phyloP scores from a whole-genome alignment of 2,329 filamentous ascomycete genomes.

The Penicillium olsonii region DNA sequence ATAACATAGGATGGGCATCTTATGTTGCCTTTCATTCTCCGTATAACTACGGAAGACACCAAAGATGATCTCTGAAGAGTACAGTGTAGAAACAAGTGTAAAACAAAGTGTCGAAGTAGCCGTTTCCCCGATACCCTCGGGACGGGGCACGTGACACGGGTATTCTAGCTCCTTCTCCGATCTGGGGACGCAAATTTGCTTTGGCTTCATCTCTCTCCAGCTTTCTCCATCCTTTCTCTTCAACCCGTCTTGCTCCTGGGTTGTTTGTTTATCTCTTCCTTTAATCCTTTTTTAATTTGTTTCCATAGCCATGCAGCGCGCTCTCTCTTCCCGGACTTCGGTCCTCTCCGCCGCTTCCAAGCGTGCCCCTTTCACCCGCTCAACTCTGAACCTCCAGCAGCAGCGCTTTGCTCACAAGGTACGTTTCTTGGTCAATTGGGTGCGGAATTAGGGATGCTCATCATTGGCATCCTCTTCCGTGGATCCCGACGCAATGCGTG shows the following conservation, averaged over 20 bases:
- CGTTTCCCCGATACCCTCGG: conserved; percentile 13
- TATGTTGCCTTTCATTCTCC: too few relatives aligned
- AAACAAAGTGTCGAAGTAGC: not conserved
- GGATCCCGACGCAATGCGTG: conserved; percentile 19
- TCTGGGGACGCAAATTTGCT: conserved; percentile 47
- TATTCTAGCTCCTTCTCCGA: conserved; percentile 46
- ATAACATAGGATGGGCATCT: too few relatives aligned
- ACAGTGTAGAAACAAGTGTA: not conserved
- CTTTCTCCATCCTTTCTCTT: conserved; percentile 32
- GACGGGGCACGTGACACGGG: conserved; percentile 36
- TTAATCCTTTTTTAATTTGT: conserved; percentile 27
- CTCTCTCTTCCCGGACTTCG: conserved; percentile 81
- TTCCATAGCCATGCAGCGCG: conserved; percentile 76
- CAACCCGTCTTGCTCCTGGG: conserved; percentile 38
- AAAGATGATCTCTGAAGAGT: too few relatives aligned
- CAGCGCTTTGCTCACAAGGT: conserved; percentile 98
- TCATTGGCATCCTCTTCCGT: conserved; percentile 17
- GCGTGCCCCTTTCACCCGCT: conserved; percentile 61
- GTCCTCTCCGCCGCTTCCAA: conserved; percentile 65
- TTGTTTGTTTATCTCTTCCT: conserved; percentile 25
- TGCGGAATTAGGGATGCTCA: not conserved
- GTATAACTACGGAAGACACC: too few relatives aligned
- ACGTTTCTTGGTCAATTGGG: conserved; percentile 31
- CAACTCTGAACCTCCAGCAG: conserved; percentile 75
- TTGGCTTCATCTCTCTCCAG: conserved; percentile 38